Percentiles rank a stretch among this genome's conserved stretches.
Evolutionary conservation across 208 protist species (phyloP).

Genomic region (Wallacemonas collosoma): DNA sequence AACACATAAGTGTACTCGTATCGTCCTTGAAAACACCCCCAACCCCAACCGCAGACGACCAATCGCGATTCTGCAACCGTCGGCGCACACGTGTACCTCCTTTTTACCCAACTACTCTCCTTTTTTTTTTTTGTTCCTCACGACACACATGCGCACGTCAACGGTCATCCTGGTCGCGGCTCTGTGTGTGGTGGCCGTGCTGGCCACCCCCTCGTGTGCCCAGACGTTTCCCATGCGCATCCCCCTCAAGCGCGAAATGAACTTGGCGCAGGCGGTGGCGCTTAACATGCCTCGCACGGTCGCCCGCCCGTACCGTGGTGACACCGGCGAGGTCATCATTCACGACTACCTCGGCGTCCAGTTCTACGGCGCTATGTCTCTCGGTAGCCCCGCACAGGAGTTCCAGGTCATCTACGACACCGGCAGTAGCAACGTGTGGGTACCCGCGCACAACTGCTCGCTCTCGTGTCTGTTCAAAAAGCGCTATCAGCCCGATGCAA

Average conservation of each 20-base stretch:
- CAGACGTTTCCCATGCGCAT: slow-evolving; percentile 19
- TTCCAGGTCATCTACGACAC: slow-evolving; percentile 86
- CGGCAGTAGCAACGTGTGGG: slow-evolving; percentile 71
- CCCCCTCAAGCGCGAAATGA: slow-evolving; percentile 37
- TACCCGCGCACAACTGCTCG: slow-evolving; percentile 65
- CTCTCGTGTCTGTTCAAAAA: slow-evolving; percentile 49
- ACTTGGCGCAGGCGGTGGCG: slow-evolving; percentile 27
- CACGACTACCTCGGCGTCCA: slow-evolving; percentile 84
- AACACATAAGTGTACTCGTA: too few relatives aligned
- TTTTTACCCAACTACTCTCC: not conserved
- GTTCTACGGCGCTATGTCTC: slow-evolving; percentile 88
- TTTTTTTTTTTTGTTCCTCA: slow-evolving; percentile 7
- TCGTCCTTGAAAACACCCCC: not conserved
- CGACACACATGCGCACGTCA: not conserved
- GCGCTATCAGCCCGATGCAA: slow-evolving; percentile 83
- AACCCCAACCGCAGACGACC: not conserved
- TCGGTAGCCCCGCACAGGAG: slow-evolving; percentile 88
- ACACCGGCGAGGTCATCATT: slow-evolving; percentile 45
- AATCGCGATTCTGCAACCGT: not conserved
- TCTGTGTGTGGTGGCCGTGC: slow-evolving; percentile 18
- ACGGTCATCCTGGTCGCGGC: slow-evolving; percentile 2
- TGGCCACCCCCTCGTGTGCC: slow-evolving; percentile 19
- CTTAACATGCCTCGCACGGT: slow-evolving; percentile 28
- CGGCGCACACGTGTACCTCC: not conserved
- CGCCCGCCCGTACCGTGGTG: slow-evolving; percentile 24